A percentile compares a stretch with the other conserved stretches of the same genome.
Evolutionary conservation across 345 rosid genomes (phyloP).

Genomic region (Populus deltoides): DNA sequence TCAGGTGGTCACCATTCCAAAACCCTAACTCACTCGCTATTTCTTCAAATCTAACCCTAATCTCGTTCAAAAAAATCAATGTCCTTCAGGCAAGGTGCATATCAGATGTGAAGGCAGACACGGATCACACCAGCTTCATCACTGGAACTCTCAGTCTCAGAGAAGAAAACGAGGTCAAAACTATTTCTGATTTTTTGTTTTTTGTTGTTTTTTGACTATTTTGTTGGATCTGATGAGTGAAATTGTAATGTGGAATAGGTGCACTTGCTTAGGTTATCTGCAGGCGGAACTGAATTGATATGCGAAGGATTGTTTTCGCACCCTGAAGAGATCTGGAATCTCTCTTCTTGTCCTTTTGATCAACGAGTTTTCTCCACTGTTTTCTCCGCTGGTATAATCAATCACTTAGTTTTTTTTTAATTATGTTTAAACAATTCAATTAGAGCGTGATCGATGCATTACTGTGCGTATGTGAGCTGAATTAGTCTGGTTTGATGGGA

Average conservation of each 20-base stretch:
- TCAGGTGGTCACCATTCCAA: conserved; percentile 61
- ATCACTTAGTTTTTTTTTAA: background rate
- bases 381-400: conserved; percentile 59
- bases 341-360: conserved; percentile 80
- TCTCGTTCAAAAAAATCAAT: background rate
- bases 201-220: background rate
- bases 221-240: conserved; percentile 5
- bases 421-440: background rate
- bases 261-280: conserved; percentile 83
- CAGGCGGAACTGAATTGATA: conserved; percentile 80
- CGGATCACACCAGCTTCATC: conserved; percentile 91
- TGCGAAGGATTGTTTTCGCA: conserved; percentile 94
- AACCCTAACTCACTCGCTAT: background rate
- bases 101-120: conserved; percentile 88
- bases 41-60: background rate
- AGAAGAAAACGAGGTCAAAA: conserved; percentile 84
- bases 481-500: background rate
- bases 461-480: background rate
- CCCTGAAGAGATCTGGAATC: conserved; percentile 95
- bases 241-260: conserved; percentile 42
- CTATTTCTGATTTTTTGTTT: background rate
- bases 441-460: background rate
- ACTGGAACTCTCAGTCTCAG: conserved; percentile 86
- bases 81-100: conserved; percentile 77
- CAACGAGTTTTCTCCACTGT: conserved; percentile 91